Evolutionary conservation across 2,329 filamentous ascomycete species (phyloP).

Genomic region (Cercospora sojina): DNA sequence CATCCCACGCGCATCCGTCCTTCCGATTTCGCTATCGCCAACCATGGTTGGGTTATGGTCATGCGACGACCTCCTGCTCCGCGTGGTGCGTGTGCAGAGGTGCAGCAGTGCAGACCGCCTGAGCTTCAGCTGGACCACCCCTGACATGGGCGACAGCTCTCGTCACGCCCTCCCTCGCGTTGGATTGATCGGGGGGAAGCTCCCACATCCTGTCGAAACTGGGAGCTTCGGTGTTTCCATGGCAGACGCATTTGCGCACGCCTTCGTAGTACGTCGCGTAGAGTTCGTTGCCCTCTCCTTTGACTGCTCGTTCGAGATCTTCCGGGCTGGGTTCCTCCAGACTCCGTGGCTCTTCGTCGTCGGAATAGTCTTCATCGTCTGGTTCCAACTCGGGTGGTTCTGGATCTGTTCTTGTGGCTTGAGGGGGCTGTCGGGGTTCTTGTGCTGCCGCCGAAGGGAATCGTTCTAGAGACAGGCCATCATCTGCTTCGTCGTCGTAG

Average conservation of each 20-base stretch:
- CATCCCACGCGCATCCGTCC: neutral
- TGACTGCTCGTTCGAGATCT: slow-evolving; percentile 29
- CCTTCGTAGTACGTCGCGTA: slow-evolving; percentile 33
- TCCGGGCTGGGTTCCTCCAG: slow-evolving; percentile 32
- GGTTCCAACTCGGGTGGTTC: slow-evolving; percentile 31
- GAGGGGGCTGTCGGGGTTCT: slow-evolving; percentile 21
- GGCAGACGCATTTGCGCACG: slow-evolving; percentile 35
- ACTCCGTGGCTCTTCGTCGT: slow-evolving; percentile 33
- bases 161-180: slow-evolving; percentile 28
- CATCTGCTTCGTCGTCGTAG: slow-evolving; percentile 31
- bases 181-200: slow-evolving; percentile 26
- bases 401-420: slow-evolving; percentile 11
- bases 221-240: slow-evolving; percentile 32
- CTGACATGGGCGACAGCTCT: slow-evolving; percentile 32
- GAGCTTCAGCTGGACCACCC: slow-evolving; percentile 11
- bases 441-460: slow-evolving; percentile 34
- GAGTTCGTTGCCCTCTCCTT: slow-evolving; percentile 30
- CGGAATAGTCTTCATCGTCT: slow-evolving; percentile 30
- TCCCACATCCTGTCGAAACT: slow-evolving; percentile 36
- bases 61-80: neutral
- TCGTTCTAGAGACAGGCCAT: slow-evolving; percentile 32
- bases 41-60: neutral
- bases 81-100: slow-evolving; percentile 3
- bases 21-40: neutral
- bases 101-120: slow-evolving; percentile 13